Evolutionary conservation across 2,329 filamentous ascomycete species (phyloP).

Genomic region (Alternaria sp.): DNA sequence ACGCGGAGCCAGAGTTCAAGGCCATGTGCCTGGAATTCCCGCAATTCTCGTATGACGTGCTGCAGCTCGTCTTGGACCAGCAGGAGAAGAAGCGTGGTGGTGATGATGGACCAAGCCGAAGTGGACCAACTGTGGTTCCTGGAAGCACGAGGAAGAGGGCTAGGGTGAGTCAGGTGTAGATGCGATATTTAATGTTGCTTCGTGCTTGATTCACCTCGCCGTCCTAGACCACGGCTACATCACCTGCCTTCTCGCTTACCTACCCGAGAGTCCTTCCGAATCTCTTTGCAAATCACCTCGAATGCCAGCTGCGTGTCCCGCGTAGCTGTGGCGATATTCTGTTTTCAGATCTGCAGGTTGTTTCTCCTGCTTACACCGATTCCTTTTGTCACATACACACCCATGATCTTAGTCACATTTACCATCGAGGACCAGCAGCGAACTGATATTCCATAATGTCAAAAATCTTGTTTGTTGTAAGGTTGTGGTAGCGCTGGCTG

Average conservation of each 20-base stretch:
- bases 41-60: conserved; percentile 90
- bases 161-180: conserved; percentile 36
- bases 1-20: conserved; percentile 86
- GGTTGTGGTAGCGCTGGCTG: neutral
- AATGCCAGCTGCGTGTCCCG: neutral
- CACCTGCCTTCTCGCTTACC: neutral
- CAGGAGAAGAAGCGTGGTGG: conserved; percentile 52
- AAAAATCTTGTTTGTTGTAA: no score
- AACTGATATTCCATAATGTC: neutral
- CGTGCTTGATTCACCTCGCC: neutral
- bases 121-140: conserved; percentile 48
- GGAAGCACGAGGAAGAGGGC: conserved; percentile 43
- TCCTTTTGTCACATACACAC: neutral
- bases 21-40: conserved; percentile 85
- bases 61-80: conserved; percentile 66
- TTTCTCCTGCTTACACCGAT: neutral
- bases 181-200: neutral
- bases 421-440: neutral
- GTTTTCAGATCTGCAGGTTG: neutral
- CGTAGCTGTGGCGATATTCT: neutral
- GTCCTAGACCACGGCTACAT: neutral
- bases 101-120: conserved; percentile 24
- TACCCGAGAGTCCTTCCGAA: neutral
- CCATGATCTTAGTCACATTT: neutral
- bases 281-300: neutral